Conservation (phyloP, 2,329 filamentous ascomycete genomes). For the Colletotrichum spaethianum region DNA sequence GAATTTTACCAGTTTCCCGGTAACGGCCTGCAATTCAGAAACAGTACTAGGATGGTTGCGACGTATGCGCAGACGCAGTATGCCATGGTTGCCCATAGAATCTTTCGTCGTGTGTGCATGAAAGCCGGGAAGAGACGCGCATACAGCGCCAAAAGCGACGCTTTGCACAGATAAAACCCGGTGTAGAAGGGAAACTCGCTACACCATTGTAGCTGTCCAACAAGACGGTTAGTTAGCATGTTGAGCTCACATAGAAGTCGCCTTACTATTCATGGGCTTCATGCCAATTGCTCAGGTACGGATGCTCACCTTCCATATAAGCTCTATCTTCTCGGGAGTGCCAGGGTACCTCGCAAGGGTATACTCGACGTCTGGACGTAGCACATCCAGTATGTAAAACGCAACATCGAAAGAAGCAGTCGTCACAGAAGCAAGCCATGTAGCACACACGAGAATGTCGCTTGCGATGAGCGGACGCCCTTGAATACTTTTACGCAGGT, state of each 20-base stretch:
- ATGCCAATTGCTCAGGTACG: background rate
- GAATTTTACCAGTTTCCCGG: background rate
- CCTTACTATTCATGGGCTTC: background rate
- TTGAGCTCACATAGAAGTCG: background rate
- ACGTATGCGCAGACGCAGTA: constrained; percentile 3
- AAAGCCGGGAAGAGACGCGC: background rate
- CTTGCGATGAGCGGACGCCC: background rate
- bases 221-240: too few species aligned
- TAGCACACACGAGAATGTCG: background rate
- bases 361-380: background rate
- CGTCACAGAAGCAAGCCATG: background rate
- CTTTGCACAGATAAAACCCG: constrained; percentile 13
- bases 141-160: constrained; percentile 5
- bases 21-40: background rate
- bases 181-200: constrained; percentile 1
- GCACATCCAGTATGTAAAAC: background rate
- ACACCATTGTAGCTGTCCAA: background rate
- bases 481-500: constrained; percentile 5
- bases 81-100: background rate
- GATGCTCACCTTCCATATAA: constrained; percentile 8
- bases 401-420: constrained; percentile 5
- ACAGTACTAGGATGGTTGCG: background rate
- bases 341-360: background rate
- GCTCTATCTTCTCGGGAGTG: background rate
- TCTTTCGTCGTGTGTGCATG: constrained; percentile 1